Conservation (phyloP, 78 protist species). For the Dictyostelium citrinum region DNA sequence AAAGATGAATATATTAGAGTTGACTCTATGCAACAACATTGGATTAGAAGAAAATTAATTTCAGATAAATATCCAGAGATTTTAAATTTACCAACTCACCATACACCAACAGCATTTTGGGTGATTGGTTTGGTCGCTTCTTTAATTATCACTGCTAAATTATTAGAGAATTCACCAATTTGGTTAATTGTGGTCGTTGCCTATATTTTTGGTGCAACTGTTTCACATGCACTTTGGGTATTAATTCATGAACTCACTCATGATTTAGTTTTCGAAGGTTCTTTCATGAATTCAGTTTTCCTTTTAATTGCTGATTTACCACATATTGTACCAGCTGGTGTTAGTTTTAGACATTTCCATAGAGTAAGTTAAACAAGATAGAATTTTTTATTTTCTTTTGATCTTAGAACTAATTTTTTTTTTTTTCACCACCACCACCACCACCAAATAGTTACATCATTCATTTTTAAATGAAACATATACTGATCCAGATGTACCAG, state of each 20-base stretch:
- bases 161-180: conserved; percentile 30
- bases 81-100: conserved; percentile 37
- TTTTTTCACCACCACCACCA: too few relatives aligned
- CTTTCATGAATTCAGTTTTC: conserved; percentile 61
- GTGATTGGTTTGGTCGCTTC: conserved; percentile 40
- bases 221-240: conserved; percentile 81
- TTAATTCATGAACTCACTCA: conserved; percentile 88
- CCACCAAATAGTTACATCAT: conserved; percentile 68
- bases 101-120: conserved; percentile 57
- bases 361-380: too few relatives aligned
- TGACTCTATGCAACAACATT: conserved; percentile 72
- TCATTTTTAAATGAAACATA: conserved; percentile 67
- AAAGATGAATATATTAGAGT: conserved; percentile 65
- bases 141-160: conserved; percentile 50
- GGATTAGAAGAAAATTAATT: conserved; percentile 62
- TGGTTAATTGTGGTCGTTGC: conserved; percentile 48
- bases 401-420: too few relatives aligned
- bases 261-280: conserved; percentile 43
- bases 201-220: conserved; percentile 84
- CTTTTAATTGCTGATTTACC: conserved; percentile 85
- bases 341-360: conserved; percentile 89
- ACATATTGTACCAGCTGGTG: conserved; percentile 80
- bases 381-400: conserved; percentile 26
- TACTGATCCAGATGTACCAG: conserved; percentile 91
- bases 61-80: conserved; percentile 72